Conservation (phyloP, 2,329 filamentous ascomycete genomes). For the Pseudogymnoascus sp. region DNA sequence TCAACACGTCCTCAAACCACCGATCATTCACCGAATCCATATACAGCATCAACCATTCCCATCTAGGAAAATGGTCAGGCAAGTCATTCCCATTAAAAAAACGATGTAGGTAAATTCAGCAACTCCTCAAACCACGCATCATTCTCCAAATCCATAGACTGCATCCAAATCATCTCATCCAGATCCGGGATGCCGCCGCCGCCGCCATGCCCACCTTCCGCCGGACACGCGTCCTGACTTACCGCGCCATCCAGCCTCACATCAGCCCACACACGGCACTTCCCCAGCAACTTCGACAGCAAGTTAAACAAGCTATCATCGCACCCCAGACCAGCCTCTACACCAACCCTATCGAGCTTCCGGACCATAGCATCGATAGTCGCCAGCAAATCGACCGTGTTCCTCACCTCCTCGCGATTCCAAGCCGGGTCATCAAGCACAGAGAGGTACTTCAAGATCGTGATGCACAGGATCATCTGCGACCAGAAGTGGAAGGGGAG, state of each 20-base stretch:
- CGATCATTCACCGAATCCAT: background rate
- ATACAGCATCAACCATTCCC: background rate
- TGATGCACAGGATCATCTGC: constrained; percentile 29
- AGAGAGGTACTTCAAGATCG: constrained; percentile 30
- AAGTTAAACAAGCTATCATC: constrained; percentile 24
- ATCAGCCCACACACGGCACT: constrained; percentile 11
- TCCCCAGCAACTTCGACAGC: constrained; percentile 22
- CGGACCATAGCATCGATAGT: constrained; percentile 27
- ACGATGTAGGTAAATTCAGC: background rate
- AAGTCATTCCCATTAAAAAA: too few species aligned
- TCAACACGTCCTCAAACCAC: too few species aligned
- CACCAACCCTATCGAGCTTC: constrained; percentile 22
- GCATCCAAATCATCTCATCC: background rate
- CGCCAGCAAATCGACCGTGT: constrained; percentile 25
- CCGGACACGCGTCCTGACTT: too few species aligned
- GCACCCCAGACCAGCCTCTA: constrained; percentile 24
- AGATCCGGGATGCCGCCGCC: background rate
- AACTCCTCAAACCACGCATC: background rate
- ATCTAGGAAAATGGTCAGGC: too few species aligned
- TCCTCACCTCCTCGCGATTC: constrained; percentile 30
- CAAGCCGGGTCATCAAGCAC: constrained; percentile 31
- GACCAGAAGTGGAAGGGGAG: constrained; percentile 32
- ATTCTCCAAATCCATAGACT: background rate
- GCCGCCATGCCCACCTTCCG: too few species aligned
- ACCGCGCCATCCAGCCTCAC: too few species aligned